Conservation (phyloP, 352 stramenopile species). For the Phytophthora lateralis region DNA sequence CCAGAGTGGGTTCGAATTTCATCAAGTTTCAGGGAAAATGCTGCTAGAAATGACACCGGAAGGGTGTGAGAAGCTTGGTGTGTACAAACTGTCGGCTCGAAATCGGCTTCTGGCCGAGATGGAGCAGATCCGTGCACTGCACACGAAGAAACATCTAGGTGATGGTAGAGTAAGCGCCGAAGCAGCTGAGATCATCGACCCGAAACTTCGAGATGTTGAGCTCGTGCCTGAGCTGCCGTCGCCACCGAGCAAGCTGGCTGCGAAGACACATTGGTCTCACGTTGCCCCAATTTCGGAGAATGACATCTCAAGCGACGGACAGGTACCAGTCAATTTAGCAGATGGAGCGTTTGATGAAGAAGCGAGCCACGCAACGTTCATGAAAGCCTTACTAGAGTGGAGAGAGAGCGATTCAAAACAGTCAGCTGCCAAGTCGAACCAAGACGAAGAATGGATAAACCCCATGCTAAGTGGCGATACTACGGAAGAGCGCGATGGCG, state of each 20-base stretch:
- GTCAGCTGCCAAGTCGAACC: constrained; percentile 19
- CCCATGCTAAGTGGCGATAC: constrained; percentile 36
- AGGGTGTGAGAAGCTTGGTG: constrained; percentile 55
- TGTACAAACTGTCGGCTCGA: constrained; percentile 58
- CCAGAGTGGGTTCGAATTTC: constrained; percentile 74
- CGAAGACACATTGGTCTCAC: constrained; percentile 73
- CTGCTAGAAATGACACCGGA: constrained; percentile 53
- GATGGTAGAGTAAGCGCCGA: background rate
- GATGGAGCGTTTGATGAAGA: constrained; percentile 81
- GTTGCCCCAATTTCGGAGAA: constrained; percentile 58
- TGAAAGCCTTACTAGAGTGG: constrained; percentile 84
- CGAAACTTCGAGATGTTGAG: constrained; percentile 52
- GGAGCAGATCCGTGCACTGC: constrained; percentile 48
- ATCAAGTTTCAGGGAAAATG: constrained; percentile 65
- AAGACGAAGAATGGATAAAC: constrained; percentile 68
- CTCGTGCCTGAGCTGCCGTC: constrained; percentile 33
- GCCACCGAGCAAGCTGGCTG: constrained; percentile 27
- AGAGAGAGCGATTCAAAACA: constrained; percentile 44
- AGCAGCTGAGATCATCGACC: constrained; percentile 57
- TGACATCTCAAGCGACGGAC: constrained; percentile 7
- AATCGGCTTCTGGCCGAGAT: constrained; percentile 66
- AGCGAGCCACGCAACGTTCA: constrained; percentile 73
- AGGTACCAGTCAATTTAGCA: constrained; percentile 72
- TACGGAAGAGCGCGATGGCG: constrained; percentile 9
- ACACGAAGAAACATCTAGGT: constrained; percentile 1